phyloP scores from a whole-genome alignment of 139 green algal species.

The Microglena sp. region DNA sequence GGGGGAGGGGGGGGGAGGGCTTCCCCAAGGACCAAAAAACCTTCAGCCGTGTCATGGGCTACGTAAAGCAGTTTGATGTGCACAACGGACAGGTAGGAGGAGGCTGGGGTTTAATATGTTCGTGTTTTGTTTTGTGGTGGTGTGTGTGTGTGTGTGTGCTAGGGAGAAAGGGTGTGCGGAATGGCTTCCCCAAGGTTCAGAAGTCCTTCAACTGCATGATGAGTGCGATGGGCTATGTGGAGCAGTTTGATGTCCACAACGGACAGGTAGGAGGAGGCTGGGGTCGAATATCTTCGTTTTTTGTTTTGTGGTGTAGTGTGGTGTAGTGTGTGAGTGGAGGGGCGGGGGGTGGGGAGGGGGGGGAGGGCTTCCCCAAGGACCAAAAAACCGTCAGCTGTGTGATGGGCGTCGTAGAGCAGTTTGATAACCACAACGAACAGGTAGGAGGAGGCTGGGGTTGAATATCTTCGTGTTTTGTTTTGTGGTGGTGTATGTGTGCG shows the following conservation, averaged over 20 bases:
- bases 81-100: too few relatives aligned
- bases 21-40: slow-evolving; percentile 48
- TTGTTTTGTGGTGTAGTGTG: neutral
- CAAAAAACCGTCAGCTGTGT: too few relatives aligned
- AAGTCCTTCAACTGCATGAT: slow-evolving; percentile 42
- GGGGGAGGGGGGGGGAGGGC: too few relatives aligned
- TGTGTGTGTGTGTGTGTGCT: neutral
- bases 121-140: neutral
- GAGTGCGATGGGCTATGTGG: slow-evolving; percentile 37
- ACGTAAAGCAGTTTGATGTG: slow-evolving; percentile 31
- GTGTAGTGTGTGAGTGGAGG: neutral
- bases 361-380: slow-evolving; percentile 42
- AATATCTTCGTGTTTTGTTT: neutral
- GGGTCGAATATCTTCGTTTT: neutral
- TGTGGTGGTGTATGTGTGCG: neutral
- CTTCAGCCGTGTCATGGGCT: slow-evolving; percentile 42
- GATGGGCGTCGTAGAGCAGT: too few relatives aligned
- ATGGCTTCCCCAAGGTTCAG: slow-evolving; percentile 51
- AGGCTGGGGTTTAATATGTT: neutral
- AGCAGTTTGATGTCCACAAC: slow-evolving; percentile 27
- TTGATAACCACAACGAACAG: too few relatives aligned
- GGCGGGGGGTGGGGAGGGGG: too few relatives aligned
- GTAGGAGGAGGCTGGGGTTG: neutral
- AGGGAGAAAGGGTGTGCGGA: too few relatives aligned
- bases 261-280: too few relatives aligned